Base-by-base conservation (phyloP, 805 yeast species). In the Zygotorulaspora sp. region DNA sequence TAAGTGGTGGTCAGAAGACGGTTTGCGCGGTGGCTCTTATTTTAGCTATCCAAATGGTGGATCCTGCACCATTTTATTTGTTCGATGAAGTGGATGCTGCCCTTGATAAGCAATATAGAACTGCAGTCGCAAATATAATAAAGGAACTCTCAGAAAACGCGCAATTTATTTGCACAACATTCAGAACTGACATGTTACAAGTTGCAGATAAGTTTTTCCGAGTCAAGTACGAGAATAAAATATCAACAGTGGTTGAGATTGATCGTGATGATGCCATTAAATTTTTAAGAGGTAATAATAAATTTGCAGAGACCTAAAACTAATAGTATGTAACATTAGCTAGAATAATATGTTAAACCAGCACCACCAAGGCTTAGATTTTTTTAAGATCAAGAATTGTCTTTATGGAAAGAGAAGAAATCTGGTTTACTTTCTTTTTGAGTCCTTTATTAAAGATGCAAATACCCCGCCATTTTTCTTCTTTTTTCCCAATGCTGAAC, bases 31-130 rank as follows among this genome's bases (percentile, higher is more conserved):
- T 92, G 49, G 89, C 97, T 0, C 72, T 92, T 35, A 89, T 92
- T 48, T 71, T 92, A 41, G 97, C 98, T 3, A 86, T 90, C 43
- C 98, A 92, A 65, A 78, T 75, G 55, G 86, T 94, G 47, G 97
- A 92, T 50, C 97, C 97, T 8, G 97, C 97, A 6, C 97, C 97
- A 33, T 92, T 92, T 60, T 92, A 92, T 57, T 63, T 92, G 32
- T 90, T 92, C 61, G 98, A 92, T 62, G 98, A 92, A 66, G 83
- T 92, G 42, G 98, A 92, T 65, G 97, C 97, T 4, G 92, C 90
- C 50, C 69, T 92, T 45, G 98, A 92, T 62, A 77, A 95, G 2
- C 96, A 85, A 54, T 90, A 89, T 56, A 74, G 98, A 52, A 74
- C 84, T 0, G 77, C 96, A 0, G 95, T 92, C 14, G 96, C 97